Percentiles rank a stretch among this genome's conserved stretches.
These are phyloP conservation scores for Hypoxylon fragiforme DNA, from an alignment of 495 filamentous ascomycete species.

Conservation along the genomic window DNA sequence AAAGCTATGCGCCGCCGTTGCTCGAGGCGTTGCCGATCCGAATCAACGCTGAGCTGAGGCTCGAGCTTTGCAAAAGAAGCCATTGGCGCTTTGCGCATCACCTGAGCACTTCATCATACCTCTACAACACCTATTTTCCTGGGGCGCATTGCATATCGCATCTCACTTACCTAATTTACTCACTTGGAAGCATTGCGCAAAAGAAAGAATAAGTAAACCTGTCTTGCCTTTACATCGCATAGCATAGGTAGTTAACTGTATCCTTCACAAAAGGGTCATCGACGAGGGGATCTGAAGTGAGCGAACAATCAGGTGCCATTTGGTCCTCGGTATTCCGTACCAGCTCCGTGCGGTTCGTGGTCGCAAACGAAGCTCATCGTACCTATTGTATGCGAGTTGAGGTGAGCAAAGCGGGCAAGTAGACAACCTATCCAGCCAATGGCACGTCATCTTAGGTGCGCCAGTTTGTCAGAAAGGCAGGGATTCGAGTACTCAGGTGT, in stretches of 20 bases:
- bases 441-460: constrained; percentile 27
- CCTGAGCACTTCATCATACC: constrained; percentile 7
- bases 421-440: constrained; percentile 38
- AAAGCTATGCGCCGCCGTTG: constrained; percentile 22
- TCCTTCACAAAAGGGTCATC: too few species aligned
- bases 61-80: constrained; percentile 11
- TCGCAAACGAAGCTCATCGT: constrained; percentile 37
- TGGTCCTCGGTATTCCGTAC: constrained; percentile 6
- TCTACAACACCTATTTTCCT: neutral
- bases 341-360: constrained; percentile 27
- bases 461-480: constrained; percentile 39
- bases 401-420: constrained; percentile 40
- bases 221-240: too few species aligned
- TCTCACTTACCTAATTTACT: constrained; percentile 1
- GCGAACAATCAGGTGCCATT: constrained; percentile 19
- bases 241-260: too few species aligned
- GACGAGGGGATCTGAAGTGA: constrained; percentile 1
- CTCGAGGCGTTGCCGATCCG: constrained; percentile 14
- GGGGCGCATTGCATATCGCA: constrained; percentile 21
- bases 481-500: constrained; percentile 32
- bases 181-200: constrained; percentile 8
- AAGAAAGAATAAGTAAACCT: constrained; percentile 28
- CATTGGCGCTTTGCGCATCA: constrained; percentile 26
- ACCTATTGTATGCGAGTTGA: constrained; percentile 39
- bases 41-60: constrained; percentile 20